phyloP scores from a whole-genome alignment of 495 filamentous ascomycete genomes.

The Penicillium fimorum region DNA sequence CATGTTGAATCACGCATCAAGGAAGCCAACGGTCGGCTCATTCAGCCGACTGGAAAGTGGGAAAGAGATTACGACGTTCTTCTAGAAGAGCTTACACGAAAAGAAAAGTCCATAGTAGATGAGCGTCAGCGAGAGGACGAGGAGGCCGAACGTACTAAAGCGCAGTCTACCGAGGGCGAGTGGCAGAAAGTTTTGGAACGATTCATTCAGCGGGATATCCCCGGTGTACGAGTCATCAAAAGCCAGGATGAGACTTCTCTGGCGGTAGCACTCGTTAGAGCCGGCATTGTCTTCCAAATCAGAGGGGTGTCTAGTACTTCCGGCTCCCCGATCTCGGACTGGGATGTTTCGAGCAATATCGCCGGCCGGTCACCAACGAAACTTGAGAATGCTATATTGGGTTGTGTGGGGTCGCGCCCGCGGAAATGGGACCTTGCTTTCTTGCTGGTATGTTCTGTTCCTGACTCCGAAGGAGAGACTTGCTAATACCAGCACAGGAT shows the following conservation, averaged over 20 bases:
- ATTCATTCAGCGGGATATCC: conserved; percentile 27
- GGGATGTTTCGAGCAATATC: conserved; percentile 33
- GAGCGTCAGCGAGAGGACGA: conserved; percentile 27
- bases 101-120: conserved; percentile 30
- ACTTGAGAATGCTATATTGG: conserved; percentile 33
- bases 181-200: conserved; percentile 35
- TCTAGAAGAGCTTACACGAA: conserved; percentile 31
- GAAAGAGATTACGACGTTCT: conserved; percentile 42
- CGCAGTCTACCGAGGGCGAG: conserved; percentile 30
- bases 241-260: conserved; percentile 28
- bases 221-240: conserved; percentile 32
- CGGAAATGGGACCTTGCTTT: conserved; percentile 45
- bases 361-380: conserved; percentile 26
- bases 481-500: conserved; percentile 29
- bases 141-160: conserved; percentile 29
- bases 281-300: conserved; percentile 37
- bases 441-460: conserved; percentile 35
- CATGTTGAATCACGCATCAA: conserved; percentile 35
- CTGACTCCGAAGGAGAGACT: not conserved
- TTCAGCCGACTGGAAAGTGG: conserved; percentile 43
- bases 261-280: conserved; percentile 31
- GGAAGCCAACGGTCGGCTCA: conserved; percentile 35
- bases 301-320: conserved; percentile 17
- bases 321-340: conserved; percentile 28
- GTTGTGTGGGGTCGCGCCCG: conserved; percentile 37